Evolutionary conservation across 1,139 yeast genomes (phyloP).

Genomic region (Diutina ranongensis): DNA sequence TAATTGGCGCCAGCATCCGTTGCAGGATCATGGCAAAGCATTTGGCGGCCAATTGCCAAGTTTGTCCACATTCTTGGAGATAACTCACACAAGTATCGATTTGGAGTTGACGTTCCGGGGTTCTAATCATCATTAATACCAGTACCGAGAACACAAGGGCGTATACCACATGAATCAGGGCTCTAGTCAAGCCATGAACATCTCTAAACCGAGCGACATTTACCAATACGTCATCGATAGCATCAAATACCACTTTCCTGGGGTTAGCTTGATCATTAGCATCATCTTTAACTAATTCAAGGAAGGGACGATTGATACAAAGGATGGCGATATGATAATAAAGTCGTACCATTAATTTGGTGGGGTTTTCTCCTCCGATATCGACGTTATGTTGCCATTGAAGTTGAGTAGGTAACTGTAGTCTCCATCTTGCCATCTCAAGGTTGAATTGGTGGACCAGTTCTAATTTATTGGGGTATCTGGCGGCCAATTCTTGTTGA

Average conservation of each 20-base stretch:
- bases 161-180: background rate
- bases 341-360: conserved; percentile 9
- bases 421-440: conserved; percentile 9
- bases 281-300: background rate
- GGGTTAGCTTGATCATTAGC: background rate
- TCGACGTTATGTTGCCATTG: conserved; percentile 8
- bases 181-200: background rate
- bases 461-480: background rate
- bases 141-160: background rate
- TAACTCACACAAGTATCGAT: background rate
- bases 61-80: background rate
- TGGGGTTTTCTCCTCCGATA: conserved; percentile 9
- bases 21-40: background rate
- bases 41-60: conserved; percentile 1
- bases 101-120: background rate
- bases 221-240: background rate
- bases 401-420: conserved; percentile 8
- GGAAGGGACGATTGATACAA: conserved; percentile 10
- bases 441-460: conserved; percentile 9
- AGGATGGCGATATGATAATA: conserved; percentile 10
- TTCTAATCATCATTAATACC: background rate
- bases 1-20: background rate
- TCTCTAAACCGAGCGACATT: background rate
- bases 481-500: background rate
- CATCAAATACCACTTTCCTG: background rate